Evolutionary conservation across 768 basidiomycete species (phyloP).

Genomic region (Cystobasidium tubakii): DNA sequence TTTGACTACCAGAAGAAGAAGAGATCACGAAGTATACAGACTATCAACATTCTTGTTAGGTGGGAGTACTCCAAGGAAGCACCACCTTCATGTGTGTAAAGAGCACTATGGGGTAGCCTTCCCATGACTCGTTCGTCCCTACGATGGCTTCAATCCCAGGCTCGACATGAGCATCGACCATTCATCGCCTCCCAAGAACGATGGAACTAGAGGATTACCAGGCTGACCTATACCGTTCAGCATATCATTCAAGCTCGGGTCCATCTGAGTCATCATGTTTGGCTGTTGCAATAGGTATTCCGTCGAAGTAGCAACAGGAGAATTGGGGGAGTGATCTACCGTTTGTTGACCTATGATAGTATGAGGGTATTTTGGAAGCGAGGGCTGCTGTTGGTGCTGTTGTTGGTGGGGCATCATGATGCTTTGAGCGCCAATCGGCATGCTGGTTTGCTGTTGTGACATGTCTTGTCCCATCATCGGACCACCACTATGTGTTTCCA

Average conservation of each 20-base stretch:
- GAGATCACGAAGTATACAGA: no score
- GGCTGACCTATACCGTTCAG: constrained; percentile 32
- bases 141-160: constrained; percentile 17
- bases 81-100: no score
- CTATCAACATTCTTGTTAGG: no score
- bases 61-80: no score
- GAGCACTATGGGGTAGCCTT: no score
- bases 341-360: constrained; percentile 19
- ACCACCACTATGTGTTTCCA: neutral
- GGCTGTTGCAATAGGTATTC: neutral
- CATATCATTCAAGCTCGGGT: constrained; percentile 21
- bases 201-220: constrained; percentile 31
- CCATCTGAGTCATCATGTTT: neutral
- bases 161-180: constrained; percentile 33
- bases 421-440: neutral
- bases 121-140: neutral
- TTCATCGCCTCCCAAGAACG: constrained; percentile 35
- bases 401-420: neutral
- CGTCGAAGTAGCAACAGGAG: neutral
- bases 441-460: neutral
- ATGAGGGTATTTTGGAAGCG: constrained; percentile 23
- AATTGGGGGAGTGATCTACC: constrained; percentile 29
- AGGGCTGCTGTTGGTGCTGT: constrained; percentile 2
- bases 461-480: neutral
- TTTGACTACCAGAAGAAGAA: no score